Conservation (phyloP, 2,329 filamentous ascomycete species). For the Venturiaceae sp. region DNA sequence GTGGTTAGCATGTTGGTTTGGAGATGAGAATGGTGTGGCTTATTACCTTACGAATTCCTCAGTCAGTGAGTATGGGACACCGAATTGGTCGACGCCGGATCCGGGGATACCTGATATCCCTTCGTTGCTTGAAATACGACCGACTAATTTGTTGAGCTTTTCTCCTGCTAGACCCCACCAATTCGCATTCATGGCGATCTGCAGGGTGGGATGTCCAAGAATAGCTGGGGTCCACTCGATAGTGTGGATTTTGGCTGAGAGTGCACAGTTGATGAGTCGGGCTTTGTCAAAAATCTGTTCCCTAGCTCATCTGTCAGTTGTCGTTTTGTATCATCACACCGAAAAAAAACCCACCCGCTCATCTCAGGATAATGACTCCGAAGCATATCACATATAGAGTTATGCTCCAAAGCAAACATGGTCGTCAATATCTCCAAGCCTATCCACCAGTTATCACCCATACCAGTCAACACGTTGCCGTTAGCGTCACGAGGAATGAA, state of each 20-base stretch:
- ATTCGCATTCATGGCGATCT: conserved; percentile 35
- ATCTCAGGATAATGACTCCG: conserved; percentile 25
- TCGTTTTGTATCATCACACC: not conserved
- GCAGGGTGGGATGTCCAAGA: conserved; percentile 31
- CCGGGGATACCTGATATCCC: conserved; percentile 30
- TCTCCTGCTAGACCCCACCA: conserved; percentile 38
- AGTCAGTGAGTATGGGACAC: conserved; percentile 30
- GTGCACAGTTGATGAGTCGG: conserved; percentile 33
- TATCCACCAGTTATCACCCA: conserved; percentile 37
- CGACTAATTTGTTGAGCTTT: conserved; percentile 29
- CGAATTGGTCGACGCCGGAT: conserved; percentile 26
- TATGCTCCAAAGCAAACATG: conserved; percentile 37
- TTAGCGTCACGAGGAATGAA: conserved; percentile 31
- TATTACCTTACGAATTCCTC: conserved; percentile 29
- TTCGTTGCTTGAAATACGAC: conserved; percentile 31
- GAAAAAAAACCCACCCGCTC: conserved; percentile 15
- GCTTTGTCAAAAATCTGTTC: conserved; percentile 37
- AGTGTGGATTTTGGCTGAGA: conserved; percentile 42
- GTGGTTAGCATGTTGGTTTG: not conserved
- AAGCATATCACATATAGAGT: conserved; percentile 32
- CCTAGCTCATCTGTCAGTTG: not conserved
- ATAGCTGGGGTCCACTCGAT: conserved; percentile 41
- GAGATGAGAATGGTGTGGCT: not conserved
- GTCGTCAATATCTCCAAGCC: conserved; percentile 38
- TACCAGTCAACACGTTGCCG: conserved; percentile 31